Evolutionary conservation across 345 rosid species (phyloP).

Genomic region (Melaleuca quinquenervia): DNA sequence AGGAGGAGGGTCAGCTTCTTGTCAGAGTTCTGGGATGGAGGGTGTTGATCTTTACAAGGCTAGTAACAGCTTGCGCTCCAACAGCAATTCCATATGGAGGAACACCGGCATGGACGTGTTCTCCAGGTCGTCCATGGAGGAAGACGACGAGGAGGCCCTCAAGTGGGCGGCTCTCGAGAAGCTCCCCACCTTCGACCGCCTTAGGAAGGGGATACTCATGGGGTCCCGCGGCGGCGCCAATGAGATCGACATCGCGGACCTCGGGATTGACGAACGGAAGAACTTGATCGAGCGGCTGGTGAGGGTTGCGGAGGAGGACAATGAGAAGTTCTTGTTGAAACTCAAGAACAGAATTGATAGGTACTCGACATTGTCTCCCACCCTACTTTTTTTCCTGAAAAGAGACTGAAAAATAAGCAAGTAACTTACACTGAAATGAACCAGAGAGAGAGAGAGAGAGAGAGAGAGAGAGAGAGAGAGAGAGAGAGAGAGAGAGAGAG

Average conservation of each 20-base stretch:
- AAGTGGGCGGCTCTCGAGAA: slow-evolving; percentile 46
- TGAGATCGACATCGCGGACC: slow-evolving; percentile 8
- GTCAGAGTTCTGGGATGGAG: neutral
- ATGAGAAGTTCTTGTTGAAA: slow-evolving; percentile 19
- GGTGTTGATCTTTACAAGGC: slow-evolving; percentile 25
- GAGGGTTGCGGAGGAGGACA: slow-evolving; percentile 17
- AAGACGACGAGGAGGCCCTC: slow-evolving; percentile 53
- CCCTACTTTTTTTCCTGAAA: neutral
- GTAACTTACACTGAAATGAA: neutral
- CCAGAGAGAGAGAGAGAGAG: neutral
- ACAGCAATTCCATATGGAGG: slow-evolving; percentile 19
- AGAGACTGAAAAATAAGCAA: neutral
- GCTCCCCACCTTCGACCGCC: slow-evolving; percentile 31
- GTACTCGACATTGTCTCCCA: slow-evolving; percentile 3
- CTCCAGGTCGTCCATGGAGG: slow-evolving; percentile 49
- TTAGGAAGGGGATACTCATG: slow-evolving; percentile 29
- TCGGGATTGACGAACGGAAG: slow-evolving; percentile 10
- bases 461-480: neutral
- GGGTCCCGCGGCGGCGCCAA: neutral
- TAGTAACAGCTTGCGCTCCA: slow-evolving; percentile 16
- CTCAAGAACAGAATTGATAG: slow-evolving; percentile 20
- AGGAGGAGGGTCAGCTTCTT: neutral
- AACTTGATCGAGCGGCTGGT: slow-evolving; percentile 19
- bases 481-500: neutral
- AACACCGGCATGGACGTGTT: slow-evolving; percentile 26